Percentiles rank a stretch among this genome's conserved stretches.
phyloP scores from a whole-genome alignment of 768 basidiomycete species.

The Tricholoma furcatifolium region DNA sequence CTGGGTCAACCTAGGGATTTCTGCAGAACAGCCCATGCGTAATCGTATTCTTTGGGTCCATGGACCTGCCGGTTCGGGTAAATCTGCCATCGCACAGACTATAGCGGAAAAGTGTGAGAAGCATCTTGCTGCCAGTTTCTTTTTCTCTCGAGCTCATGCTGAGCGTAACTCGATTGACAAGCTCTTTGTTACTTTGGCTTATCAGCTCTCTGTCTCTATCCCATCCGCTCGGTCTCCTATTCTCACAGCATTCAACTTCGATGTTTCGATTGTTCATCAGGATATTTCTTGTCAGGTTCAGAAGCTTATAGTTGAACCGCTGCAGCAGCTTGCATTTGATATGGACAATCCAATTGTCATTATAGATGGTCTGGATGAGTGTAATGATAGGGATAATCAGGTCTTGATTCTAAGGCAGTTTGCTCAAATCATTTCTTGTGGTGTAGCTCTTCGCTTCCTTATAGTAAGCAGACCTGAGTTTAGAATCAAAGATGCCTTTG shows the following conservation, averaged over 20 bases:
- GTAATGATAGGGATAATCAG: background rate
- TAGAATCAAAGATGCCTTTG: conserved; percentile 1
- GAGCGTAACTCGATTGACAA: background rate
- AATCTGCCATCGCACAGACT: conserved; percentile 12
- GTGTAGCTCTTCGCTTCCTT: conserved; percentile 2
- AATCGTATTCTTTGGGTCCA: conserved; percentile 4
- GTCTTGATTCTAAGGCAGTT: background rate
- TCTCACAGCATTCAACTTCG: background rate
- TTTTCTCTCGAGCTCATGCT: background rate
- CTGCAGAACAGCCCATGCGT: no score
- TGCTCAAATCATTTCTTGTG: background rate
- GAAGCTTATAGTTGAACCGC: conserved; percentile 2
- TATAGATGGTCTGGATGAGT: conserved; percentile 9
- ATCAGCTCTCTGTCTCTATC: conserved; percentile 2
- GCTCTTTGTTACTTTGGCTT: conserved; percentile 5
- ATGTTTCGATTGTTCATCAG: background rate
- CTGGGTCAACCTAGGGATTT: no score
- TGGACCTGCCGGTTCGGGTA: conserved; percentile 10
- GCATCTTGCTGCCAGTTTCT: conserved; percentile 2
- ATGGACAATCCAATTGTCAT: background rate
- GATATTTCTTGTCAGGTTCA: background rate
- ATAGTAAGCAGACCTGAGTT: conserved; percentile 6
- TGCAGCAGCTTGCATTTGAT: no score
- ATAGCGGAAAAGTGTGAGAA: background rate
- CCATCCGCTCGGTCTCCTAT: background rate